Evolutionary conservation across 2,329 filamentous ascomycete species (phyloP).

Genomic region (Emericellopsis atlantica): DNA sequence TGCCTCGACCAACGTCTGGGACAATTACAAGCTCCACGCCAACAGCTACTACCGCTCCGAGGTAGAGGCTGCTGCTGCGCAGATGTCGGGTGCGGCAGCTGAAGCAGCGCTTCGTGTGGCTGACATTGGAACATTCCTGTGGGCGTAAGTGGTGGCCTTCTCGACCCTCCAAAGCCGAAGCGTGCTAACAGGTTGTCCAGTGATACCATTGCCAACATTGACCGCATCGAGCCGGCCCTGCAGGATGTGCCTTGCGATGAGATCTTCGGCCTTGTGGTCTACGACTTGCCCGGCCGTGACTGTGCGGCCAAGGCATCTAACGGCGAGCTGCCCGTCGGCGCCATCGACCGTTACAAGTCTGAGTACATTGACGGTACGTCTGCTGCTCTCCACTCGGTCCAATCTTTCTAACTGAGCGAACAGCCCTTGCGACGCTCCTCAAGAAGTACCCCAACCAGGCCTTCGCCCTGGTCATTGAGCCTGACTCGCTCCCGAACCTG

Average conservation of each 20-base stretch:
- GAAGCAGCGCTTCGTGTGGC: constrained; percentile 19
- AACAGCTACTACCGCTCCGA: constrained; percentile 22
- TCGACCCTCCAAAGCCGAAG: not conserved
- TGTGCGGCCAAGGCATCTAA: constrained; percentile 52
- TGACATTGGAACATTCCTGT: constrained; percentile 25
- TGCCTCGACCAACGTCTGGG: constrained; percentile 22
- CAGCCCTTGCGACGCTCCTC: constrained; percentile 35
- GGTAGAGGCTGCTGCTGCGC: constrained; percentile 19
- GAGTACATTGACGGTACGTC: constrained; percentile 25
- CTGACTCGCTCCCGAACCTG: constrained; percentile 50
- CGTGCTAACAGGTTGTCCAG: constrained; percentile 5
- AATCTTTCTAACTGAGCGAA: not conserved
- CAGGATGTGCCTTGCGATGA: constrained; percentile 21
- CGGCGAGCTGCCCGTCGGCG: constrained; percentile 44
- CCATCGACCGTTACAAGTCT: constrained; percentile 28
- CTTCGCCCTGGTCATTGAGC: constrained; percentile 35
- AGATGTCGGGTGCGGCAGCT: constrained; percentile 15
- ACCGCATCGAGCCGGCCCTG: constrained; percentile 20
- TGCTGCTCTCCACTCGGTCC: not conserved
- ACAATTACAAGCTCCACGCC: constrained; percentile 24
- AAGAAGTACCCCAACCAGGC: constrained; percentile 39
- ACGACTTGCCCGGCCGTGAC: constrained; percentile 51
- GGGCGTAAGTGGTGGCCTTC: constrained; percentile 15
- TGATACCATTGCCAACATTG: constrained; percentile 24
- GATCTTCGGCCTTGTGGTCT: constrained; percentile 40